Evolutionary conservation across 768 basidiomycete genomes (phyloP).

Genomic region (Lentinula raphanica): DNA sequence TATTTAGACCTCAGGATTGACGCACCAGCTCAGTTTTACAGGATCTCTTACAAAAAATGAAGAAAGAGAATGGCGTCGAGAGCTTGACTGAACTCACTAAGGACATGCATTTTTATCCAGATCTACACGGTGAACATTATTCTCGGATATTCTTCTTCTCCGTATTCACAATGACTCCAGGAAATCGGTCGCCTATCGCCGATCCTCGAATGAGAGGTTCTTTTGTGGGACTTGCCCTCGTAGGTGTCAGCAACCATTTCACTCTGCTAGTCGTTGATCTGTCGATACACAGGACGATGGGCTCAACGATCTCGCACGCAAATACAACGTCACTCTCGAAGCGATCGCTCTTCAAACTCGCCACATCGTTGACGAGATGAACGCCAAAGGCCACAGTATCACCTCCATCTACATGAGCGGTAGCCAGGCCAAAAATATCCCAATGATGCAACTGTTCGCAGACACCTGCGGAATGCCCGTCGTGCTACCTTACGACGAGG

Average conservation of each 20-base stretch:
- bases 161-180: conserved; percentile 31
- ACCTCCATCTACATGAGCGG: conserved; percentile 87
- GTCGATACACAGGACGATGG: conserved; percentile 56
- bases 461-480: conserved; percentile 80
- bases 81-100: conserved; percentile 82
- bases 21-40: conserved; percentile 51
- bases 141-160: background rate
- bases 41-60: conserved; percentile 64
- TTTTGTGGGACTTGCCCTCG: conserved; percentile 80
- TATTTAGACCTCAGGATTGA: background rate
- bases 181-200: conserved; percentile 94
- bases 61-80: conserved; percentile 45
- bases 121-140: conserved; percentile 73
- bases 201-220: conserved; percentile 95
- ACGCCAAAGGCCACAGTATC: conserved; percentile 75
- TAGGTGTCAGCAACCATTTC: conserved; percentile 20
- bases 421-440: conserved; percentile 85
- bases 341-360: conserved; percentile 92
- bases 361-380: conserved; percentile 90
- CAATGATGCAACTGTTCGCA: conserved; percentile 86
- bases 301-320: conserved; percentile 78
- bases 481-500: conserved; percentile 70
- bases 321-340: conserved; percentile 88
- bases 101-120: conserved; percentile 91
- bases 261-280: background rate